phyloP scores from a whole-genome alignment of 768 basidiomycete genomes.

The Agaricus sinodeliciosus region DNA sequence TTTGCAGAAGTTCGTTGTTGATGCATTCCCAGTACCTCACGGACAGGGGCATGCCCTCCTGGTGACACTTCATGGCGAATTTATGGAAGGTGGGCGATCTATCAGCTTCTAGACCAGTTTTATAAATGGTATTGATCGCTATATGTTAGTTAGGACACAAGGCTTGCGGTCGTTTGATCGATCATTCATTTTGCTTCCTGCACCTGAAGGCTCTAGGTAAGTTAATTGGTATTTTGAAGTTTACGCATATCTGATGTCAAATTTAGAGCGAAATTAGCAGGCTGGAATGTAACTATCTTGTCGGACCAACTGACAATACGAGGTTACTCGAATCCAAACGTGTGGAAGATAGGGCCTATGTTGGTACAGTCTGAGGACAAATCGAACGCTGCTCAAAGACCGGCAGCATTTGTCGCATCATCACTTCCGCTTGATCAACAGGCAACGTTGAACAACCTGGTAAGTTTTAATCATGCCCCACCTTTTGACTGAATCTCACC shows the following conservation, averaged over 20 bases:
- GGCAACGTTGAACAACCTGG: slow-evolving; percentile 47
- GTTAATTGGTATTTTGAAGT: slow-evolving; percentile 24
- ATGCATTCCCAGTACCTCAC: slow-evolving; percentile 72
- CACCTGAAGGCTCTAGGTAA: slow-evolving; percentile 77
- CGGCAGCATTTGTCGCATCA: slow-evolving; percentile 20
- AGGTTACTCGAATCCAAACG: slow-evolving; percentile 74
- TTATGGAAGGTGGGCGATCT: slow-evolving; percentile 62
- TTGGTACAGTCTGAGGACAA: slow-evolving; percentile 51
- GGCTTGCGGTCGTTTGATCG: slow-evolving; percentile 92
- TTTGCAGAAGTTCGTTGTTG: slow-evolving; percentile 62
- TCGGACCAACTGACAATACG: slow-evolving; percentile 86
- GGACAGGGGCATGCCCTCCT: slow-evolving; percentile 59
- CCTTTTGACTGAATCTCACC: background rate
- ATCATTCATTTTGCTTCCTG: slow-evolving; percentile 80
- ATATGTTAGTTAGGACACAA: slow-evolving; percentile 32
- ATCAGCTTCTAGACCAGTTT: background rate
- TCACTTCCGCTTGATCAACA: slow-evolving; percentile 39
- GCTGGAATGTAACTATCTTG: slow-evolving; percentile 87
- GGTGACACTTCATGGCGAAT: slow-evolving; percentile 82
- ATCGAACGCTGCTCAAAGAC: slow-evolving; percentile 16
- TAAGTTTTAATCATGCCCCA: slow-evolving; percentile 29
- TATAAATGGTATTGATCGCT: slow-evolving; percentile 3
- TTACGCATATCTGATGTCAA: slow-evolving; percentile 8
- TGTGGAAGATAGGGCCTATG: slow-evolving; percentile 74
- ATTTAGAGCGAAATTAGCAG: slow-evolving; percentile 63